These are phyloP conservation scores for Termitomyces sp. DNA, from an alignment of 768 basidiomycete genomes.

Conservation along the genomic window DNA sequence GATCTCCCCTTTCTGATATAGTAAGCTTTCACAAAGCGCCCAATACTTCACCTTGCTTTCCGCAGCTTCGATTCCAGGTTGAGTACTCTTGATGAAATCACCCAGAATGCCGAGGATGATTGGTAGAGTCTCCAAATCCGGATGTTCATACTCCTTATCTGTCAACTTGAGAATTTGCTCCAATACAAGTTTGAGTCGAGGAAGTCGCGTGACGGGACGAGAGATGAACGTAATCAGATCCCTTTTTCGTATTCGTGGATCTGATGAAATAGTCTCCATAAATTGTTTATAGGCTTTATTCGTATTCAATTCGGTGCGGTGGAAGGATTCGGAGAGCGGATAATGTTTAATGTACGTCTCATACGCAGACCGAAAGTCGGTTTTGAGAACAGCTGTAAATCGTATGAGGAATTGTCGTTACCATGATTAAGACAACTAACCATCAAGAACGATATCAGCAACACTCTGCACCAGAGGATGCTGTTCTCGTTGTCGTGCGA, in stretches of 20 bases:
- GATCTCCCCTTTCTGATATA: constrained; percentile 76
- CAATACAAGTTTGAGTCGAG: constrained; percentile 71
- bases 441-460: constrained; percentile 81
- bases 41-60: constrained; percentile 89
- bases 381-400: constrained; percentile 36
- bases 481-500: constrained; percentile 78
- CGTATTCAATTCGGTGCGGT: constrained; percentile 69
- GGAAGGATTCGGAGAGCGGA: constrained; percentile 78
- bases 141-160: constrained; percentile 62
- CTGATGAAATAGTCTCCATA: constrained; percentile 54
- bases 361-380: constrained; percentile 61
- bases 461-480: constrained; percentile 81
- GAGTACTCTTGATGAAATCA: constrained; percentile 77
- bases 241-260: constrained; percentile 68
- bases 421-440: constrained; percentile 33
- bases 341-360: constrained; percentile 87
- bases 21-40: constrained; percentile 72
- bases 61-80: constrained; percentile 89
- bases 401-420: not conserved
- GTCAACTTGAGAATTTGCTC: constrained; percentile 68
- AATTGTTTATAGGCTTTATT: constrained; percentile 70
- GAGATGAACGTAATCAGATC: constrained; percentile 82
- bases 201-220: constrained; percentile 85
- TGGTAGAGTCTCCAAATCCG: constrained; percentile 75
- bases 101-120: constrained; percentile 65